These are phyloP conservation scores for Sarocladium kiliense DNA, from an alignment of 2,329 filamentous ascomycete genomes.

Conservation along the genomic window DNA sequence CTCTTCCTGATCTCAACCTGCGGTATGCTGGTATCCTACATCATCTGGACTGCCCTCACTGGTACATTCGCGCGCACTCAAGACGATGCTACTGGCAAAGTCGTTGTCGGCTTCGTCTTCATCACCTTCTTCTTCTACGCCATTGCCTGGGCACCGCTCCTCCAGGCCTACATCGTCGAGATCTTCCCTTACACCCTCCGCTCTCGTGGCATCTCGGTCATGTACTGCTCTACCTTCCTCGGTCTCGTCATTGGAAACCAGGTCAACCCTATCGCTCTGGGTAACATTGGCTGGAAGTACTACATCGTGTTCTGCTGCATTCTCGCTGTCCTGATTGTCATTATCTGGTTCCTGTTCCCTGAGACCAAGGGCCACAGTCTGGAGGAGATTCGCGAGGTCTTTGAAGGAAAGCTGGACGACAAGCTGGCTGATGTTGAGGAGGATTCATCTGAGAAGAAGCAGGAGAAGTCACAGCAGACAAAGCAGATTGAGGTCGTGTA, in stretches of 20 bases:
- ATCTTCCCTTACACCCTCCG: constrained; percentile 13
- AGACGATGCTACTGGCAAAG: constrained; percentile 15
- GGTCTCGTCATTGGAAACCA: constrained; percentile 32
- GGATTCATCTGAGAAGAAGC: neutral
- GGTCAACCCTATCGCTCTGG: constrained; percentile 37
- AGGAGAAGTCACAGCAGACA: neutral
- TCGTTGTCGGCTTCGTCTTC: constrained; percentile 30
- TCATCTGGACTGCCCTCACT: constrained; percentile 28
- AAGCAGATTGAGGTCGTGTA: neutral
- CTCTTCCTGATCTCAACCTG: constrained; percentile 31
- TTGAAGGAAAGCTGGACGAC: constrained; percentile 28
- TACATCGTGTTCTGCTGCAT: constrained; percentile 36
- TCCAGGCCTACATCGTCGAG: constrained; percentile 12
- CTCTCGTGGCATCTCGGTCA: constrained; percentile 16
- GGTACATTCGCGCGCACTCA: constrained; percentile 10
- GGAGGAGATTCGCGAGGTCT: constrained; percentile 32
- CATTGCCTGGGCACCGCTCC: constrained; percentile 9
- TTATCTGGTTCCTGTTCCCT: constrained; percentile 33
- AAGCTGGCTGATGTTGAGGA: neutral
- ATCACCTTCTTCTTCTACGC: constrained; percentile 22
- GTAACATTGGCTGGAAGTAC: constrained; percentile 35
- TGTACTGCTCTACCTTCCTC: constrained; percentile 16
- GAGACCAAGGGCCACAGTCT: constrained; percentile 50
- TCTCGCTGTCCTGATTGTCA: constrained; percentile 25
- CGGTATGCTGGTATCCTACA: constrained; percentile 31